Evolutionary conservation across 495 filamentous ascomycete genomes (phyloP).

Genomic region (Hypoxylon fuscum): DNA sequence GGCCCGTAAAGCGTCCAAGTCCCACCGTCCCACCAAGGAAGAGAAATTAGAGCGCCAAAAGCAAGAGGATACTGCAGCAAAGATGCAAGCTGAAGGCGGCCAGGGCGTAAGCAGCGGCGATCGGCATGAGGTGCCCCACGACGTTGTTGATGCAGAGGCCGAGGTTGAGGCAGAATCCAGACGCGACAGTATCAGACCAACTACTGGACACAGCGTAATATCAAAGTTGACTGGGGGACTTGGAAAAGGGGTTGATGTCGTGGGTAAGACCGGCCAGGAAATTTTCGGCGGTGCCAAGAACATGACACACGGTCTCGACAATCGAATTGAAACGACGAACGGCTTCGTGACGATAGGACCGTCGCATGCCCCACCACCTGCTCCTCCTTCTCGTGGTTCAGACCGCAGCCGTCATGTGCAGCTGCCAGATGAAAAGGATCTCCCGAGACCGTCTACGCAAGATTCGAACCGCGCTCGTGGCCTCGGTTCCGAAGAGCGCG

Average conservation of each 20-base stretch:
- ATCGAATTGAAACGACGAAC: constrained; percentile 62
- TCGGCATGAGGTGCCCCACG: constrained; percentile 80
- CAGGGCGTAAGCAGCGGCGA: constrained; percentile 83
- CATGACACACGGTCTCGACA: constrained; percentile 70
- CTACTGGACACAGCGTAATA: constrained; percentile 39
- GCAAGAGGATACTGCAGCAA: constrained; percentile 64
- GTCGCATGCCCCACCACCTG: constrained; percentile 24
- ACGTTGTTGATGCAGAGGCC: constrained; percentile 70
- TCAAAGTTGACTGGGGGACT: constrained; percentile 50
- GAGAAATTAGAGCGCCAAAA: constrained; percentile 58
- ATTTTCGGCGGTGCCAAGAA: constrained; percentile 60
- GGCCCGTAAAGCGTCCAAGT: constrained; percentile 58
- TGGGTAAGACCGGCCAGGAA: constrained; percentile 50
- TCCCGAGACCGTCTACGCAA: constrained; percentile 44
- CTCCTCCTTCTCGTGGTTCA: constrained; percentile 37
- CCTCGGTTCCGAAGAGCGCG: constrained; percentile 32
- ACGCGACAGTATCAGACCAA: constrained; percentile 29
- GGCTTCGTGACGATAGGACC: constrained; percentile 59
- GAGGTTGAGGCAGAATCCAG: constrained; percentile 47
- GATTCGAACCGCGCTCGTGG: constrained; percentile 20
- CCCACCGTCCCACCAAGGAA: constrained; percentile 58
- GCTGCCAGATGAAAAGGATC: constrained; percentile 35
- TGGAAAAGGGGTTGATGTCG: constrained; percentile 51
- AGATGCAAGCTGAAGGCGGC: constrained; percentile 68
- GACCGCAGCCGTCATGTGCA: constrained; percentile 43